A percentile compares a stretch with the other conserved stretches of the same genome.
Conservation (phyloP, 495 filamentous ascomycete species). For the Elaphomyces granulatus region DNA sequence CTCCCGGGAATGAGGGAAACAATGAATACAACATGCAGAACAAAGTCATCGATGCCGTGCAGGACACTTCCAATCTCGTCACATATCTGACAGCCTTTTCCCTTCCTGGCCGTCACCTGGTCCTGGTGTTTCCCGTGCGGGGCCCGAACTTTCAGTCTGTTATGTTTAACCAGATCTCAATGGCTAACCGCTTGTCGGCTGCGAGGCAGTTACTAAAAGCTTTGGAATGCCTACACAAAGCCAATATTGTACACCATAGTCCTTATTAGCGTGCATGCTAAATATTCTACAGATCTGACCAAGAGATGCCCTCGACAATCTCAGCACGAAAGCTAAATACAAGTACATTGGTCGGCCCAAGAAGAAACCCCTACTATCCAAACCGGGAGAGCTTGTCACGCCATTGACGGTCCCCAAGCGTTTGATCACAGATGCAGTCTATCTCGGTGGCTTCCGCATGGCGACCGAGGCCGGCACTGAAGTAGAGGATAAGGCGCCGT, state of each 20-base stretch:
- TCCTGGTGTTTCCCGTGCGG: conserved; percentile 19
- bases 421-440: conserved; percentile 29
- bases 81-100: conserved; percentile 12
- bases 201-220: conserved; percentile 17
- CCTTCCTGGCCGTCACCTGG: conserved; percentile 12
- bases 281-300: conserved; percentile 11
- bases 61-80: conserved; percentile 16
- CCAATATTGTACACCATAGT: conserved; percentile 16
- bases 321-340: conserved; percentile 13
- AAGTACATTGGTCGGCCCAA: conserved; percentile 14
- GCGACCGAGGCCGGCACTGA: too few relatives aligned
- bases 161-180: conserved; percentile 5
- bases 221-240: conserved; percentile 17
- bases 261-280: conserved; percentile 5
- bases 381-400: conserved; percentile 13
- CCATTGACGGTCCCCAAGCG: conserved; percentile 6
- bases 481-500: too few relatives aligned
- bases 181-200: conserved; percentile 17
- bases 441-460: conserved; percentile 41
- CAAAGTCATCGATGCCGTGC: conserved; percentile 14
- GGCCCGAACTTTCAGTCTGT: conserved; percentile 15
- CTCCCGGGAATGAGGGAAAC: conserved; percentile 9
- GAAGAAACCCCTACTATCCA: conserved; percentile 10
- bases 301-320: conserved; percentile 9
- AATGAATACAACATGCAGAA: conserved; percentile 14